These are phyloP conservation scores for Hanseniaspora sp. DNA, from an alignment of 1,139 yeast species.

Conservation along the genomic window DNA sequence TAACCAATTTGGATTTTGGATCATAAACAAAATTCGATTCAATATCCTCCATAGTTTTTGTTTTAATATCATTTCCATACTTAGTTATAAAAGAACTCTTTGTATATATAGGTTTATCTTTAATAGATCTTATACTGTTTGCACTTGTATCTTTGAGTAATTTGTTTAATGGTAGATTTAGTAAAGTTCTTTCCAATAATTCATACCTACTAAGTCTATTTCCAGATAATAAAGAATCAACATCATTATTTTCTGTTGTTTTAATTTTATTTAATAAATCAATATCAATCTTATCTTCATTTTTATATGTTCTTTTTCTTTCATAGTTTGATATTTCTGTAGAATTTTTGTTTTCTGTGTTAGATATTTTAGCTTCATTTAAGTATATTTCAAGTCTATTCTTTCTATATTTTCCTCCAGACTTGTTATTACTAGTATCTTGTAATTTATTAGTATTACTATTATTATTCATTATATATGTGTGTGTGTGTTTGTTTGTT, in stretches of 20 bases:
- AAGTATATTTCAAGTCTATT: slow-evolving; percentile 12
- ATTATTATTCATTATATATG: too few relatives aligned
- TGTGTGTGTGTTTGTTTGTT: too few relatives aligned
- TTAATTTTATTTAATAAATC: slow-evolving; percentile 5
- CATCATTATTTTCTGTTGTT: not conserved
- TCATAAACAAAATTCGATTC: slow-evolving; percentile 25
- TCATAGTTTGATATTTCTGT: slow-evolving; percentile 20
- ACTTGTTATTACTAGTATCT: not conserved
- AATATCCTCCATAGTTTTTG: slow-evolving; percentile 8
- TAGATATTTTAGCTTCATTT: not conserved
- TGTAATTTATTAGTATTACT: not conserved
- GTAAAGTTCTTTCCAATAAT: slow-evolving; percentile 4
- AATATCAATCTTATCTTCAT: slow-evolving; percentile 15
- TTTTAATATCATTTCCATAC: not conserved
- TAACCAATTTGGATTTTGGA: slow-evolving; percentile 30
- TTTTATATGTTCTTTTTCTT: slow-evolving; percentile 18
- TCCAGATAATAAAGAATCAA: not conserved
- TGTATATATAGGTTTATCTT: slow-evolving; percentile 29
- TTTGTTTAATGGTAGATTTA: slow-evolving; percentile 13
- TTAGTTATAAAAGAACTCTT: slow-evolving; percentile 1
- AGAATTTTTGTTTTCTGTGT: not conserved
- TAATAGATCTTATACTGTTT: slow-evolving; percentile 24
- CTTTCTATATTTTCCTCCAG: not conserved
- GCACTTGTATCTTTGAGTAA: slow-evolving; percentile 19
- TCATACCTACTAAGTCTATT: slow-evolving; percentile 2